Conservation (phyloP, 768 basidiomycete species). For the Imleria badia region DNA sequence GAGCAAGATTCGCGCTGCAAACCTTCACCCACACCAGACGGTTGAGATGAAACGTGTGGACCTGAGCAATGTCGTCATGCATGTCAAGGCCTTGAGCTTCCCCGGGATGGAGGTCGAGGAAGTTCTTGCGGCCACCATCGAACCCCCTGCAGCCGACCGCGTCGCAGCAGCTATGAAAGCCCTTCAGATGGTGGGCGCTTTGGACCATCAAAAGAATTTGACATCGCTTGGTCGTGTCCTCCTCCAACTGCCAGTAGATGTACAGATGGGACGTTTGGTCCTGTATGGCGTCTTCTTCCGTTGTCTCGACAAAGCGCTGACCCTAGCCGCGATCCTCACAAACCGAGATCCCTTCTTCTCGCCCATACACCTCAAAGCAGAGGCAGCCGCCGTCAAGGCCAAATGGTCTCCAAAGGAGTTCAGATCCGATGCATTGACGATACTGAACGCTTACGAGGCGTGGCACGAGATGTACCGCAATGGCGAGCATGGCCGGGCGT, state of each 20-base stretch:
- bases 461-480: constrained; percentile 75
- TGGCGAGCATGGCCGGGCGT: constrained; percentile 64
- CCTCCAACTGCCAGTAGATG: constrained; percentile 86
- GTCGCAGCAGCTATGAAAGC: constrained; percentile 77
- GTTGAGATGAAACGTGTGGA: constrained; percentile 96
- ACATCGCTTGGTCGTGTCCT: constrained; percentile 88
- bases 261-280: constrained; percentile 84
- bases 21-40: constrained; percentile 75
- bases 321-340: constrained; percentile 87
- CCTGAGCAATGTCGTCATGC: constrained; percentile 92
- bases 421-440: constrained; percentile 80
- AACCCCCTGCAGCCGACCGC: constrained; percentile 78
- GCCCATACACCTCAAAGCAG: constrained; percentile 70
- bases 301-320: constrained; percentile 83
- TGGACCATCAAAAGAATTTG: constrained; percentile 71
- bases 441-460: constrained; percentile 73
- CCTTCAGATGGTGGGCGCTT: constrained; percentile 83
- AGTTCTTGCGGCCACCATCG: constrained; percentile 80
- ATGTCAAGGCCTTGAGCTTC: constrained; percentile 90
- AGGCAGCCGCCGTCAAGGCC: constrained; percentile 71
- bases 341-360: constrained; percentile 90
- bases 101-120: constrained; percentile 84
- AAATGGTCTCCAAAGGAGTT: constrained; percentile 80
- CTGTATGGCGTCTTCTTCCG: constrained; percentile 92
- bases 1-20: constrained; percentile 55